Conservation (phyloP, 2,329 filamentous ascomycete genomes). For the Alternaria sp. region DNA sequence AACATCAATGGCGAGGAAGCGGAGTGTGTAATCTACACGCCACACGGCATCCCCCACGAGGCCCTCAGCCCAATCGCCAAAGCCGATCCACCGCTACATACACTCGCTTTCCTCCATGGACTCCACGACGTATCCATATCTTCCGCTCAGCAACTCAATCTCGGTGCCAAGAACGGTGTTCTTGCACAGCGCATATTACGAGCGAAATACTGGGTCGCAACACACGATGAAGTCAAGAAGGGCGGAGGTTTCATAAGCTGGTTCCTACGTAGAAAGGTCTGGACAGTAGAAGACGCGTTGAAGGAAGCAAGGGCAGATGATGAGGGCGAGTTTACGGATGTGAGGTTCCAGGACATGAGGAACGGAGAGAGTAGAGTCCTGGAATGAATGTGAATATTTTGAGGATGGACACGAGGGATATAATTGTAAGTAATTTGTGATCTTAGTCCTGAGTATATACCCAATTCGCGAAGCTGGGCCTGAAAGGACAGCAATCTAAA, state of each 20-base stretch:
- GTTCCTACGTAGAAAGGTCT: slow-evolving; percentile 56
- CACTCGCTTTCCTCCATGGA: slow-evolving; percentile 70
- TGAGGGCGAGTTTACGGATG: slow-evolving; percentile 40
- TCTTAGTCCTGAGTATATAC: slow-evolving; percentile 3
- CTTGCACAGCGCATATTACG: slow-evolving; percentile 62
- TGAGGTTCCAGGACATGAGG: slow-evolving; percentile 57
- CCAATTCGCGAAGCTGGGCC: slow-evolving; percentile 1
- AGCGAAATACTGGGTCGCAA: slow-evolving; percentile 71
- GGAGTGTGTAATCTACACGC: slow-evolving; percentile 70
- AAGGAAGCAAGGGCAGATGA: slow-evolving; percentile 57
- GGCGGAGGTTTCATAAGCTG: slow-evolving; percentile 65
- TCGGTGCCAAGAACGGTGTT: slow-evolving; percentile 70
- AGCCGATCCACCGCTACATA: slow-evolving; percentile 59
- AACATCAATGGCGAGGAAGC: slow-evolving; percentile 39
- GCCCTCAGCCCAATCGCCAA: slow-evolving; percentile 57
- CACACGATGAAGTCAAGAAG: slow-evolving; percentile 71
- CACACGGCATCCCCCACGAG: slow-evolving; percentile 65
- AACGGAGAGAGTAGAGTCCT: slow-evolving; percentile 67
- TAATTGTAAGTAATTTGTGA: background rate
- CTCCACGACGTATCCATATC: slow-evolving; percentile 68
- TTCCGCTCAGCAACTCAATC: slow-evolving; percentile 66
- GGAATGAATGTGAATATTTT: slow-evolving; percentile 38
- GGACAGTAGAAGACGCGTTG: slow-evolving; percentile 59
- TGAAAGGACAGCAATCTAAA: background rate
- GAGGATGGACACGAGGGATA: background rate